phyloP scores from a whole-genome alignment of 2,329 filamentous ascomycete species.

The Albophoma yamanashiensis region DNA sequence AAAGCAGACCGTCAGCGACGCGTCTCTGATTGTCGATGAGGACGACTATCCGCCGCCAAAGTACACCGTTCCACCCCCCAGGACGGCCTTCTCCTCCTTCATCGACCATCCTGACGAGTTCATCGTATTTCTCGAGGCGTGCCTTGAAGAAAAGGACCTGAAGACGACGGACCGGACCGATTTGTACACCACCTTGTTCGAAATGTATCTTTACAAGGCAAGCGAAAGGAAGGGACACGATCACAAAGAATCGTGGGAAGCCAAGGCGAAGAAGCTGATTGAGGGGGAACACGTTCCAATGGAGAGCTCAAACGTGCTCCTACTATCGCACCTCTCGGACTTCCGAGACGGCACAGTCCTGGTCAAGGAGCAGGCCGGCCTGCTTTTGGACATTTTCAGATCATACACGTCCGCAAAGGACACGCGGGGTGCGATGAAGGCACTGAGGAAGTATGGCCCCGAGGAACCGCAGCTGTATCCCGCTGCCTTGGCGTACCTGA shows the following conservation, averaged over 20 bases:
- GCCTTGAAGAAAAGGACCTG: constrained; percentile 61
- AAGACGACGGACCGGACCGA: constrained; percentile 69
- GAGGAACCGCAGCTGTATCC: constrained; percentile 88
- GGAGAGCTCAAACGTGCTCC: constrained; percentile 86
- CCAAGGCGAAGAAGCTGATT: constrained; percentile 81
- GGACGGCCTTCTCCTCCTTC: constrained; percentile 90
- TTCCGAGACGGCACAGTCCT: constrained; percentile 86
- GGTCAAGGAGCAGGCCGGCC: constrained; percentile 85
- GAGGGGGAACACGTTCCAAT: constrained; percentile 73
- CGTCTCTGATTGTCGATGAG: constrained; percentile 37
- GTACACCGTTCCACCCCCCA: constrained; percentile 73
- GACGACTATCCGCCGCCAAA: constrained; percentile 35
- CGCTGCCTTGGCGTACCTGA: constrained; percentile 86
- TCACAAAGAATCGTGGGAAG: constrained; percentile 73
- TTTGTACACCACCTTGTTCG: constrained; percentile 88
- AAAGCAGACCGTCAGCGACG: constrained; percentile 40
- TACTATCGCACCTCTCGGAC: constrained; percentile 83
- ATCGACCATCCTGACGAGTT: constrained; percentile 91
- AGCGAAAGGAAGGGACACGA: constrained; percentile 57
- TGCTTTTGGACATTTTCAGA: constrained; percentile 91
- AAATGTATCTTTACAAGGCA: constrained; percentile 93
- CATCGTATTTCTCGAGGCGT: constrained; percentile 83
- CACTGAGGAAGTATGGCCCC: constrained; percentile 81
- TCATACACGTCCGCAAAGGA: constrained; percentile 91
- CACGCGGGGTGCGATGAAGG: constrained; percentile 80